A percentile compares a stretch with the other conserved stretches of the same genome.
phyloP scores from a whole-genome alignment of 305 asterid species.

The Fraxinus velutina region DNA sequence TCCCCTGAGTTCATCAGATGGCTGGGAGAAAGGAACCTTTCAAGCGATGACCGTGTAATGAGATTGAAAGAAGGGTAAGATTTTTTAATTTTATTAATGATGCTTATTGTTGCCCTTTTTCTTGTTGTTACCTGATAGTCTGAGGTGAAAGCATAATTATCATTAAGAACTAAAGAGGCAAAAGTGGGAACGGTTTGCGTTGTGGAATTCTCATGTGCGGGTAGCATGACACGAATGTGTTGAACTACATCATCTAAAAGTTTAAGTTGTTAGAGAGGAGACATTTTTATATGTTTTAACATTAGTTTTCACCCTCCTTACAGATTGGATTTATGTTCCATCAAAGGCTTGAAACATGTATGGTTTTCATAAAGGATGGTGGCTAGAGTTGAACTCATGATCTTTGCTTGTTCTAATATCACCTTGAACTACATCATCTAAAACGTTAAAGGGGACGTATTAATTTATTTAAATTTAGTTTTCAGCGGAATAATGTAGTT shows the following conservation, averaged over 20 bases:
- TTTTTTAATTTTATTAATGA: background rate
- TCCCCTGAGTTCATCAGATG: constrained; percentile 62
- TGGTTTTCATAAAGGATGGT: background rate
- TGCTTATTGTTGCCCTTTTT: constrained; percentile 6
- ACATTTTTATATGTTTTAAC: background rate
- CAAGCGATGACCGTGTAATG: constrained; percentile 70
- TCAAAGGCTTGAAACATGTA: background rate
- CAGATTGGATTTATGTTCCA: background rate
- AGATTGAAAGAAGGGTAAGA: constrained; percentile 76
- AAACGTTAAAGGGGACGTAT: background rate
- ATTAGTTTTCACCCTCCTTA: background rate
- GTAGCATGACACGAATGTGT: background rate
- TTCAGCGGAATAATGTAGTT: background rate
- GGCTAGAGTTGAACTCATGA: background rate
- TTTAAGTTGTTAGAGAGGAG: background rate
- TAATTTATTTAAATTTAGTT: background rate
- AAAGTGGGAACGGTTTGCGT: background rate
- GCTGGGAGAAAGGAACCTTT: constrained; percentile 64
- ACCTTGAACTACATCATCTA: background rate
- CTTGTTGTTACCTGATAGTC: background rate
- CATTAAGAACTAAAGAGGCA: background rate
- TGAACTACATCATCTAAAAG: background rate
- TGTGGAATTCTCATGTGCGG: background rate
- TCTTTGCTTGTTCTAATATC: background rate
- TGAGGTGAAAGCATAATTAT: background rate